Evolutionary conservation across 345 rosid genomes (phyloP).

Genomic region (Populus ilicifolia): DNA sequence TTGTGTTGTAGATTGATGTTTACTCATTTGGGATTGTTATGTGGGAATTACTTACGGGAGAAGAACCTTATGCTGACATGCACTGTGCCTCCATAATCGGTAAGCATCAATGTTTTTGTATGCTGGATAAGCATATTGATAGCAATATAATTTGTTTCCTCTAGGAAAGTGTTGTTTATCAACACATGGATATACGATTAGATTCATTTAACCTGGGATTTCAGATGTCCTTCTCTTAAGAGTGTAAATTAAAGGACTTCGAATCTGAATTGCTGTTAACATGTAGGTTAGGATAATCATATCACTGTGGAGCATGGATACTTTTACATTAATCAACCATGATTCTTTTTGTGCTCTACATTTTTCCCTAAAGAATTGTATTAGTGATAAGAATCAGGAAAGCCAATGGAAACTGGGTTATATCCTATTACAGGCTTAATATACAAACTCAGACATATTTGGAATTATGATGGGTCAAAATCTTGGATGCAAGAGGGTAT

Average conservation of each 20-base stretch:
- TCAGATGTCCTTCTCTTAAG: neutral
- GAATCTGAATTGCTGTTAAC: neutral
- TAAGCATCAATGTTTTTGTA: constrained; percentile 25
- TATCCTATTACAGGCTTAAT: neutral
- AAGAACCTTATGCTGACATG: constrained; percentile 90
- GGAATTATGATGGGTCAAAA: neutral
- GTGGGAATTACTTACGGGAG: constrained; percentile 98
- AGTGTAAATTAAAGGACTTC: neutral
- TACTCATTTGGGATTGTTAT: constrained; percentile 95
- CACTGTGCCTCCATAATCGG: constrained; percentile 97
- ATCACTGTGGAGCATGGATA: neutral
- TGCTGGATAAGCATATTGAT: neutral
- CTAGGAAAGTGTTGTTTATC: neutral
- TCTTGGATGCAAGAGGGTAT: neutral
- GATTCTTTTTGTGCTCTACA: neutral
- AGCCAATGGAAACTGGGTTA: neutral
- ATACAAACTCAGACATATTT: neutral
- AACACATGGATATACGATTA: neutral
- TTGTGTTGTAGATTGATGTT: constrained; percentile 71
- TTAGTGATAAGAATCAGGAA: neutral
- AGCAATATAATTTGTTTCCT: neutral
- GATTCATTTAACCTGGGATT: neutral
- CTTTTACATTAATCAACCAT: neutral
- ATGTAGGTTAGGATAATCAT: neutral
- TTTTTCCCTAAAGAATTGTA: neutral